These are phyloP conservation scores for Cyberlindnera subsufficiens DNA, from an alignment of 805 yeast species.

Conservation along the genomic window DNA sequence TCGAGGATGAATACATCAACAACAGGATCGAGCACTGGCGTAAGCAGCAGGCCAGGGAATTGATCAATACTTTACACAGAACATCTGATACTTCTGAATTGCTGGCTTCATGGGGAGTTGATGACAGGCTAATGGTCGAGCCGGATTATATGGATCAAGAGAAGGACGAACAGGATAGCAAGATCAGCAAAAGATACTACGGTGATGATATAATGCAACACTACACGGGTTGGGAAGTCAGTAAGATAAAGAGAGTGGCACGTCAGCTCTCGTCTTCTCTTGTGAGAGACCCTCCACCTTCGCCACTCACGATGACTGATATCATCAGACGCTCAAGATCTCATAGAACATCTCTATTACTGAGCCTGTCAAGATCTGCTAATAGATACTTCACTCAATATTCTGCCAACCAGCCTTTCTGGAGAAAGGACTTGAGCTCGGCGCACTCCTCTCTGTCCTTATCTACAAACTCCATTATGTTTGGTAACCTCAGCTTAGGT, in stretches of 20 bases:
- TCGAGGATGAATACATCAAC: conserved; percentile 12
- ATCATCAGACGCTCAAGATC: conserved; percentile 5
- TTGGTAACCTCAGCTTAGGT: conserved; percentile 13
- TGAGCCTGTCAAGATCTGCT: conserved; percentile 17
- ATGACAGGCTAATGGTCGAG: conserved; percentile 15
- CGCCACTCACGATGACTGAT: not conserved
- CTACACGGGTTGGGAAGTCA: conserved; percentile 19
- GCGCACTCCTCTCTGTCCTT: conserved; percentile 23
- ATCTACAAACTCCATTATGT: conserved; percentile 22
- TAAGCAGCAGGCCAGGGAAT: conserved; percentile 21
- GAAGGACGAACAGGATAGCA: not conserved
- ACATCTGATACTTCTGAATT: conserved; percentile 11
- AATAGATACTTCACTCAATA: conserved; percentile 13
- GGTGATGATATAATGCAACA: conserved; percentile 22
- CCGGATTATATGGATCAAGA: not conserved
- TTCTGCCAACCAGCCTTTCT: conserved; percentile 14
- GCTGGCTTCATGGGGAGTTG: conserved; percentile 31
- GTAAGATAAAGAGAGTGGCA: conserved; percentile 21
- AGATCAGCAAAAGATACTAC: conserved; percentile 17
- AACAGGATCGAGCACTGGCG: conserved; percentile 24
- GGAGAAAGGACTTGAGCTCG: conserved; percentile 22
- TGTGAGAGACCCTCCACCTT: conserved; percentile 10
- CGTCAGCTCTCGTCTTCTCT: conserved; percentile 19
- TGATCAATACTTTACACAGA: conserved; percentile 17
- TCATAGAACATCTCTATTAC: conserved; percentile 17